These are phyloP conservation scores for Protomyces macrosporus DNA, from an alignment of 1,139 yeast genomes.

Conservation along the genomic window DNA sequence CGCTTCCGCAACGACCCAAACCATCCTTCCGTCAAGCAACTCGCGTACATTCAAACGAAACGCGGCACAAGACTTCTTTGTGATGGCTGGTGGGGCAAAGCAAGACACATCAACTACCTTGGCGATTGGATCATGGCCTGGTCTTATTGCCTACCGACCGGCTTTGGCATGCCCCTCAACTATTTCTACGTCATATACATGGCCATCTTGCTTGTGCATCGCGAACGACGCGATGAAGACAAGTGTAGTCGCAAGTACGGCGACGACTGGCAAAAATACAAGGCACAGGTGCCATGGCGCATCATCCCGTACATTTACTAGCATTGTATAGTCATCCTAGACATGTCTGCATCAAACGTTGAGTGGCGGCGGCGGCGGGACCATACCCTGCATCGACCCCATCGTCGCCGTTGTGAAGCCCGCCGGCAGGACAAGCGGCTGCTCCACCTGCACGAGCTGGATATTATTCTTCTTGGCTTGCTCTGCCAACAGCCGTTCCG, in stretches of 20 bases:
- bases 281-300: slow-evolving; percentile 73
- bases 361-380: background rate
- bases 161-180: slow-evolving; percentile 72
- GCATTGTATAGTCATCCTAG: background rate
- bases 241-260: slow-evolving; percentile 86
- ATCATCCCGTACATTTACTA: slow-evolving; percentile 83
- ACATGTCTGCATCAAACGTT: too few species aligned
- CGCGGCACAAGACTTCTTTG: slow-evolving; percentile 68
- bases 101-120: slow-evolving; percentile 89
- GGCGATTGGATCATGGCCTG: slow-evolving; percentile 94
- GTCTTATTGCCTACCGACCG: slow-evolving; percentile 91
- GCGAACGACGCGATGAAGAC: slow-evolving; percentile 86
- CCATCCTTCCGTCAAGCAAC: slow-evolving; percentile 53
- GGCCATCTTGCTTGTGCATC: slow-evolving; percentile 71
- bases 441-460: background rate
- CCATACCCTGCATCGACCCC: background rate
- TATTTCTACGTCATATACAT: slow-evolving; percentile 84
- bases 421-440: background rate
- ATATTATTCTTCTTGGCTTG: slow-evolving; percentile 49
- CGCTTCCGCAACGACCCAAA: slow-evolving; percentile 63
- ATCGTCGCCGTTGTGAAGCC: background rate
- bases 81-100: slow-evolving; percentile 94
- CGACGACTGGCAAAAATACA: slow-evolving; percentile 76
- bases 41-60: slow-evolving; percentile 60
- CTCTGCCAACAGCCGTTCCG: slow-evolving; percentile 66